Evolutionary conservation across 129 eudicot species (phyloP).

Genomic region (Dittrichia graveolens): DNA sequence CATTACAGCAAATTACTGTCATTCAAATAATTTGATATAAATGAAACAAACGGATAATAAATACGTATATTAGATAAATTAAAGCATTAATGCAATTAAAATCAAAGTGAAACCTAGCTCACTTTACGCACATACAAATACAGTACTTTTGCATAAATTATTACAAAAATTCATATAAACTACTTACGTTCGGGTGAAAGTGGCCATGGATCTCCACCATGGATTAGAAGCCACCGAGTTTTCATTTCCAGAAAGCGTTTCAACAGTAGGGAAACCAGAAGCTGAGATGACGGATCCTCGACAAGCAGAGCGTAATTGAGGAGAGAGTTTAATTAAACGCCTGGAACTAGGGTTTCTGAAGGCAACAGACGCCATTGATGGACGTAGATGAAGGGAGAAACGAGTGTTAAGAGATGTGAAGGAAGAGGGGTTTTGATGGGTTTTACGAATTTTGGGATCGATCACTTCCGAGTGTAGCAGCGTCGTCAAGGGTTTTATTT

Average conservation of each 20-base stretch:
- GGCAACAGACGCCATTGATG: constrained; percentile 70
- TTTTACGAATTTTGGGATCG: constrained; percentile 31
- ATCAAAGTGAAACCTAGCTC: constrained; percentile 18
- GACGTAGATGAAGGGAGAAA: neutral
- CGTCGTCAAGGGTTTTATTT: constrained; percentile 32
- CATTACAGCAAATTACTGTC: neutral
- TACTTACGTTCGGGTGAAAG: constrained; percentile 84
- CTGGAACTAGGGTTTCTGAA: constrained; percentile 61
- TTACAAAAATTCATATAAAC: neutral
- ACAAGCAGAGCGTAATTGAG: constrained; percentile 62
- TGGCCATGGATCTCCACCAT: constrained; percentile 98
- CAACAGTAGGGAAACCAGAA: constrained; percentile 37
- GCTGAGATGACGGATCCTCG: constrained; percentile 50
- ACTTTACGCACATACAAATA: neutral
- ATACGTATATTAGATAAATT: neutral
- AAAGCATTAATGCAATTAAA: neutral
- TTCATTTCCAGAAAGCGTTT: constrained; percentile 43
- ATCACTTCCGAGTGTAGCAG: constrained; percentile 5
- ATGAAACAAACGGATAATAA: neutral
- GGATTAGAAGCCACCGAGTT: constrained; percentile 34
- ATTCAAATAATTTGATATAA: neutral
- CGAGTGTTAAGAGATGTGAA: constrained; percentile 13
- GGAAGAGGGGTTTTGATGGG: constrained; percentile 43
- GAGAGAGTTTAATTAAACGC: constrained; percentile 47
- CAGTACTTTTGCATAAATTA: neutral